Evolutionary conservation across 148 eudicot species (phyloP).

Genomic region (Vaccinium myrtillus): DNA sequence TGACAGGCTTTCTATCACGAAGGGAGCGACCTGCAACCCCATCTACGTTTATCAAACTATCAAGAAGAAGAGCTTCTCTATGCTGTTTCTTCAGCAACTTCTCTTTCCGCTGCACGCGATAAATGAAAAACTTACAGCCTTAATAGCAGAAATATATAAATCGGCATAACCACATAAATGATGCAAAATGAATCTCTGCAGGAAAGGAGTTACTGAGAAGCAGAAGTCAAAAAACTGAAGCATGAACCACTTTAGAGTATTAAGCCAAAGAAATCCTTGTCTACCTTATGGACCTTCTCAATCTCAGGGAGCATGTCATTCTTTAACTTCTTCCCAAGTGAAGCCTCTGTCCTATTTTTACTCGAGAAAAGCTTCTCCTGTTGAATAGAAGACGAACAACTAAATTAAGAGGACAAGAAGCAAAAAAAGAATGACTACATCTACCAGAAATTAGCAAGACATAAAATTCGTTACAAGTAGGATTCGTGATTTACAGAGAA

Average conservation of each 20-base stretch:
- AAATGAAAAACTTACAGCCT: background rate
- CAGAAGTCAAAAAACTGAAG: slow-evolving; percentile 15
- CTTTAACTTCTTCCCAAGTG: slow-evolving; percentile 89
- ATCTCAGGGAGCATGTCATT: slow-evolving; percentile 90
- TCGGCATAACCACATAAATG: background rate
- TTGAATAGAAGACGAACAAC: slow-evolving; percentile 17
- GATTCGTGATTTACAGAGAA: background rate
- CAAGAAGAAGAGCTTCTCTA: slow-evolving; percentile 87
- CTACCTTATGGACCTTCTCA: slow-evolving; percentile 92
- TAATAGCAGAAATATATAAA: background rate
- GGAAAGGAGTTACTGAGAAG: background rate
- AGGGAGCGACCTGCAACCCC: slow-evolving; percentile 89
- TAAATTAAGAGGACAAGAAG: slow-evolving; percentile 5
- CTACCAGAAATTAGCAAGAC: background rate
- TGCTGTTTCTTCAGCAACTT: slow-evolving; percentile 86
- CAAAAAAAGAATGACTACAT: background rate
- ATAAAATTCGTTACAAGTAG: background rate
- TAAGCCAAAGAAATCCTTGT: background rate
- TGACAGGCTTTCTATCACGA: slow-evolving; percentile 92
- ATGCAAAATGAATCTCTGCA: background rate
- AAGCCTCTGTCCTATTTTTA: slow-evolving; percentile 80
- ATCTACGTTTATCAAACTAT: slow-evolving; percentile 62
- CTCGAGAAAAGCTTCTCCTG: slow-evolving; percentile 93
- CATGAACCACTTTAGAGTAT: background rate
- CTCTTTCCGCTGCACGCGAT: slow-evolving; percentile 66